phyloP scores from a whole-genome alignment of 164 flowering plant species.

The Tetracentron sinense region DNA sequence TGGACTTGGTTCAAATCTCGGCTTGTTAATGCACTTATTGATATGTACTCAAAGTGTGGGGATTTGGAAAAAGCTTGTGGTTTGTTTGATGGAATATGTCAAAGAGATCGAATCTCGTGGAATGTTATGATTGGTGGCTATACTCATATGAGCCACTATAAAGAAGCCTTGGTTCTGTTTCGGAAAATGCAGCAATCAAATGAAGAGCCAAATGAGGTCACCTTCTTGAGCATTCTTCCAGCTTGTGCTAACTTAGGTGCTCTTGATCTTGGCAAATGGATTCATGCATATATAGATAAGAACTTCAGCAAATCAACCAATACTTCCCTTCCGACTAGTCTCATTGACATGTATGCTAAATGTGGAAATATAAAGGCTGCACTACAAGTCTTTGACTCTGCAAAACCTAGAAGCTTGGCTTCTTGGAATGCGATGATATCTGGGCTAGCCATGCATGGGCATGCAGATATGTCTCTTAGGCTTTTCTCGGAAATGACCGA shows the following conservation, averaged over 20 bases:
- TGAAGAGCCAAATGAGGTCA: slow-evolving; percentile 54
- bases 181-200: slow-evolving; percentile 38
- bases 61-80: slow-evolving; percentile 34
- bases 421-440: slow-evolving; percentile 68
- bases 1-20: slow-evolving; percentile 35
- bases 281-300: slow-evolving; percentile 53
- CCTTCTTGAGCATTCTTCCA: slow-evolving; percentile 53
- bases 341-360: slow-evolving; percentile 63
- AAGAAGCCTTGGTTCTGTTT: slow-evolving; percentile 52
- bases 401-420: slow-evolving; percentile 35
- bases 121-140: slow-evolving; percentile 75
- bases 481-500: slow-evolving; percentile 39
- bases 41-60: slow-evolving; percentile 62
- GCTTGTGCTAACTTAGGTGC: slow-evolving; percentile 64
- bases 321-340: slow-evolving; percentile 46
- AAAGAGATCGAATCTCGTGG: slow-evolving; percentile 54
- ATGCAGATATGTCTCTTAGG: slow-evolving; percentile 36
- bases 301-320: slow-evolving; percentile 24
- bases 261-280: slow-evolving; percentile 64
- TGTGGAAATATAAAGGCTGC: slow-evolving; percentile 64
- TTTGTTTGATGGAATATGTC: slow-evolving; percentile 33
- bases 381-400: slow-evolving; percentile 41
- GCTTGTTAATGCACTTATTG: slow-evolving; percentile 49
- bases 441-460: slow-evolving; percentile 55
- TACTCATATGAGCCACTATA: slow-evolving; percentile 34